phyloP scores from a whole-genome alignment of 2,329 filamentous ascomycete genomes.

The Ustulina deusta region DNA sequence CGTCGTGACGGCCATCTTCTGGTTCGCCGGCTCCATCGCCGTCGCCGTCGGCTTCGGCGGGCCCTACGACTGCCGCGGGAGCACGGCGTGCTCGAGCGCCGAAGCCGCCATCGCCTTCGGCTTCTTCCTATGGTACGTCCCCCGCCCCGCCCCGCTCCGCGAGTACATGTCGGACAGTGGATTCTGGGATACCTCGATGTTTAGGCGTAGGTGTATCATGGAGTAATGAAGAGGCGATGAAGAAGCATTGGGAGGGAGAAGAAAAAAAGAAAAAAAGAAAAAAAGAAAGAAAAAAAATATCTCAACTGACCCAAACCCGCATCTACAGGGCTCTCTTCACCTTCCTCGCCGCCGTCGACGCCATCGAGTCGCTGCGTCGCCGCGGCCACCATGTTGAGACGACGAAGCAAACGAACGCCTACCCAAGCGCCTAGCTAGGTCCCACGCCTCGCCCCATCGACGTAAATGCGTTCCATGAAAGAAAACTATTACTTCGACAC shows the following conservation, averaged over 20 bases:
- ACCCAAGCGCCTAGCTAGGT: conserved; percentile 44
- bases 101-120: conserved; percentile 75
- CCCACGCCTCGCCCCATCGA: not conserved
- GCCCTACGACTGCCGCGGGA: conserved; percentile 63
- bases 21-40: conserved; percentile 88
- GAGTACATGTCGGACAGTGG: not conserved
- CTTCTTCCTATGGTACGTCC: conserved; percentile 69
- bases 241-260: no score
- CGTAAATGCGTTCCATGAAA: not conserved
- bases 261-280: no score
- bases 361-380: conserved; percentile 58
- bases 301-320: not conserved
- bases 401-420: conserved; percentile 42
- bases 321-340: conserved; percentile 61
- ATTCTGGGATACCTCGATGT: no score
- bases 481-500: not conserved
- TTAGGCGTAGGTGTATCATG: no score
- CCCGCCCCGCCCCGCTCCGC: not conserved
- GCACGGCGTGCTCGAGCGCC: conserved; percentile 67
- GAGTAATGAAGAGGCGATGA: not conserved
- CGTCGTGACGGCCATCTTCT: conserved; percentile 82
- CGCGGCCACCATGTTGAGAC: conserved; percentile 52
- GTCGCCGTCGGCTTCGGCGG: conserved; percentile 74
- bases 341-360: conserved; percentile 61
- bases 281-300: no score